Evolutionary conservation across 805 yeast species (phyloP).

Genomic region (Yamadazyma tumulicola): DNA sequence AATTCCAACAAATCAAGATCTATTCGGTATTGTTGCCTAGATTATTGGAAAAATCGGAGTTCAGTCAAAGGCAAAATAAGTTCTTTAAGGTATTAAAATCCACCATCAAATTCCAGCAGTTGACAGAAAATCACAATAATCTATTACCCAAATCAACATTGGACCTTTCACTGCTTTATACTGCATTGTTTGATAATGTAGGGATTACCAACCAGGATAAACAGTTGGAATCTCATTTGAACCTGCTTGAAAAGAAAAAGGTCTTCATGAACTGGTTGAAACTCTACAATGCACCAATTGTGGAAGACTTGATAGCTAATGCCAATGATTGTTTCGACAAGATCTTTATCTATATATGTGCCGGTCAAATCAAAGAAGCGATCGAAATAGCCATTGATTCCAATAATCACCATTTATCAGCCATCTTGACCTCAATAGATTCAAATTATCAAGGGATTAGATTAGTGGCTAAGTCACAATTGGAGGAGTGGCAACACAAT

Average conservation of each 20-base stretch:
- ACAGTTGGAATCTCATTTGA: neutral
- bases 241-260: conserved; percentile 24
- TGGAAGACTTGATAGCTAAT: conserved; percentile 21
- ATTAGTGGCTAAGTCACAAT: conserved; percentile 55
- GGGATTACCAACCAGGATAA: neutral
- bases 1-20: conserved; percentile 1
- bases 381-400: conserved; percentile 56
- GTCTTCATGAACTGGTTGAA: conserved; percentile 58
- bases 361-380: conserved; percentile 62
- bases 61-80: conserved; percentile 20
- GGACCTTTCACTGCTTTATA: conserved; percentile 11
- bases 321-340: conserved; percentile 44
- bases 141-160: conserved; percentile 2
- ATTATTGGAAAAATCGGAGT: conserved; percentile 20
- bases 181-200: conserved; percentile 49
- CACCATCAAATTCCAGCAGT: conserved; percentile 17
- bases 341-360: conserved; percentile 47
- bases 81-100: conserved; percentile 21
- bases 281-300: conserved; percentile 34
- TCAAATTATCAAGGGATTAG: conserved; percentile 62
- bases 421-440: conserved; percentile 64
- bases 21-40: conserved; percentile 2
- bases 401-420: conserved; percentile 67
- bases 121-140: conserved; percentile 20
- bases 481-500: conserved; percentile 58